Conservation (phyloP, 306 rosid genomes). For the Notholithocarpus densiflorus region DNA sequence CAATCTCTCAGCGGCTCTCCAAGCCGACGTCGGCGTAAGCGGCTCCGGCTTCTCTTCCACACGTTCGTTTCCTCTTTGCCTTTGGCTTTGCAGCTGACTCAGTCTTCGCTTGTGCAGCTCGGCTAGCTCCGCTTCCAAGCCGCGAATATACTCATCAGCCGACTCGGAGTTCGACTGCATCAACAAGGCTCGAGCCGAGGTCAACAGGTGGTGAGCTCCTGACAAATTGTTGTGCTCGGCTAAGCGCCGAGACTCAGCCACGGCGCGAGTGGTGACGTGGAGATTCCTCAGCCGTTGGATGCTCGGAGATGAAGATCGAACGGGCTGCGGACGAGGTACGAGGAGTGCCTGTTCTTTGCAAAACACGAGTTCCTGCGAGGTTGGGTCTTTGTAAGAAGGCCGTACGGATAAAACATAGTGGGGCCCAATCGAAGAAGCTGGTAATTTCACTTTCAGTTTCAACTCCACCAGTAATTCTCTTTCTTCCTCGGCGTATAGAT, state of each 20-base stretch:
- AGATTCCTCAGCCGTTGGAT: constrained; percentile 61
- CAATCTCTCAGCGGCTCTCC: constrained; percentile 92
- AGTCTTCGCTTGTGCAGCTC: constrained; percentile 58
- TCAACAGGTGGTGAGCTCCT: constrained; percentile 59
- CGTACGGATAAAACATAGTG: constrained; percentile 65
- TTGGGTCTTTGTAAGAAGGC: constrained; percentile 52
- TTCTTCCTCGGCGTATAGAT: constrained; percentile 69
- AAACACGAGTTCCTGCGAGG: constrained; percentile 41
- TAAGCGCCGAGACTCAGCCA: constrained; percentile 71
- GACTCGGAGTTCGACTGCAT: constrained; percentile 48
- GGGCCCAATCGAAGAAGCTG: constrained; percentile 52
- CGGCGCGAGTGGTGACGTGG: constrained; percentile 71
- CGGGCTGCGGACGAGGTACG: constrained; percentile 65
- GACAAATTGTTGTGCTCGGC: constrained; percentile 50
- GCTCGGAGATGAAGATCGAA: constrained; percentile 43
- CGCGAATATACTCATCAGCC: constrained; percentile 47
- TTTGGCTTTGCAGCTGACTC: constrained; percentile 31
- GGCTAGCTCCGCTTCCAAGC: constrained; percentile 66
- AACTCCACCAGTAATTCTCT: constrained; percentile 69
- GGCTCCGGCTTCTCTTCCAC: constrained; percentile 67
- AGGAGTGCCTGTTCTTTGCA: constrained; percentile 54
- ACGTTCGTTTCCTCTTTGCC: constrained; percentile 20
- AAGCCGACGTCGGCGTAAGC: constrained; percentile 91
- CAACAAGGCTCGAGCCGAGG: constrained; percentile 75
- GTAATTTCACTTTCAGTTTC: constrained; percentile 31